Evolutionary conservation across 1,284 basidiomycete species (phyloP).

Genomic region (Apiotrichum veenhuisii): DNA sequence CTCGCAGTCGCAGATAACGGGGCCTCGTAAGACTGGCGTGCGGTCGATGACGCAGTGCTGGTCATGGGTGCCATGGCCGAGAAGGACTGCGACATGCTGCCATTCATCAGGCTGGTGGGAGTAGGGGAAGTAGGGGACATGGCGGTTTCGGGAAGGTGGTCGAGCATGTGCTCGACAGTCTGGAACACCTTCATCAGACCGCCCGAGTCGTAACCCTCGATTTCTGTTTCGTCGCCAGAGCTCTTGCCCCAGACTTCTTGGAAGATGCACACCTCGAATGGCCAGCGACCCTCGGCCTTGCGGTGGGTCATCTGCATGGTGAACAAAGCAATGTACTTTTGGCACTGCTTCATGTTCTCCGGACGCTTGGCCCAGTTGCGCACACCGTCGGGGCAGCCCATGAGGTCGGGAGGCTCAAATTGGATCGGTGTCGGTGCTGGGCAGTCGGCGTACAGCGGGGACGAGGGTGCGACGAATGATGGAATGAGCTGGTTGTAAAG

Average conservation of each 20-base stretch:
- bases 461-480: conserved; percentile 55
- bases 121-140: conserved; percentile 53
- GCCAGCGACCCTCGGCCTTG: conserved; percentile 52
- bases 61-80: conserved; percentile 13
- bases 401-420: conserved; percentile 57
- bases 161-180: conserved; percentile 83
- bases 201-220: conserved; percentile 42
- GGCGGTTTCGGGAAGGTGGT: conserved; percentile 68
- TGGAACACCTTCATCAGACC: conserved; percentile 92
- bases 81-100: conserved; percentile 7
- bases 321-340: conserved; percentile 56
- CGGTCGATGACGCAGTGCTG: conserved; percentile 12
- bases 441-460: conserved; percentile 56
- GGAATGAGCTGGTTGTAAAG: conserved; percentile 86
- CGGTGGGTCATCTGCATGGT: conserved; percentile 54
- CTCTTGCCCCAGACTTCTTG: conserved; percentile 77
- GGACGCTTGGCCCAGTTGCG: conserved; percentile 57
- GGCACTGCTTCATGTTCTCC: conserved; percentile 77
- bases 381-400: conserved; percentile 62
- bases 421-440: conserved; percentile 38
- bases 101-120: conserved; percentile 13
- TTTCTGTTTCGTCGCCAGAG: conserved; percentile 58
- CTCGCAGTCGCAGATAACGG: conserved; percentile 26
- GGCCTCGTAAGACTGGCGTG: conserved; percentile 44
- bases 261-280: conserved; percentile 56